Conservation (phyloP, 2,329 filamentous ascomycete genomes). For the Alternaria metachromatica region DNA sequence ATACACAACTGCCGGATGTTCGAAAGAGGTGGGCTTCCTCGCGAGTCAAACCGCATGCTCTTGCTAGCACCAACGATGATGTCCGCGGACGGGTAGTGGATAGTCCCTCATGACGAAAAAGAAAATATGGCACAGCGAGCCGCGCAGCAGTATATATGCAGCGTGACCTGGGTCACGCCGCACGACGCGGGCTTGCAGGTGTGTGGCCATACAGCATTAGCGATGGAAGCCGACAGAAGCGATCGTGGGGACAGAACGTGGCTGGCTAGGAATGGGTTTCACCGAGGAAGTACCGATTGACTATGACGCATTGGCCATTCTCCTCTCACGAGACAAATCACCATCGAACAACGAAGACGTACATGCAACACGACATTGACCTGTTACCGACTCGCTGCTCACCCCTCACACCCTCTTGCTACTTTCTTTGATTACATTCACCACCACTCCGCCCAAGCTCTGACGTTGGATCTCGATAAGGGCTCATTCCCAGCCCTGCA, state of each 20-base stretch:
- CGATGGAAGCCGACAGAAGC: slow-evolving; percentile 17
- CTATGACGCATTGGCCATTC: slow-evolving; percentile 34
- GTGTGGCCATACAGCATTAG: slow-evolving; percentile 10
- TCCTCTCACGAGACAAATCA: slow-evolving; percentile 37
- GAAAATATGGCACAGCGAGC: not conserved
- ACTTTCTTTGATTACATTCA: slow-evolving; percentile 13
- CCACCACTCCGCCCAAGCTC: slow-evolving; percentile 5
- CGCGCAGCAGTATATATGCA: slow-evolving; percentile 9
- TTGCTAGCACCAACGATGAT: not conserved
- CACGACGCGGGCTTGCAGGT: slow-evolving; percentile 3
- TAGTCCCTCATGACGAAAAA: not conserved
- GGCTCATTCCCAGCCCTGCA: slow-evolving; percentile 12
- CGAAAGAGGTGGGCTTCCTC: not conserved
- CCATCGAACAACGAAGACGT: slow-evolving; percentile 44
- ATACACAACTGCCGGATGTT: not conserved
- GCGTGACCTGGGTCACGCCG: slow-evolving; percentile 8
- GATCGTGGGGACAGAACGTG: slow-evolving; percentile 22
- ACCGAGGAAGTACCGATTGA: slow-evolving; percentile 18
- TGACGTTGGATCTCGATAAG: slow-evolving; percentile 7
- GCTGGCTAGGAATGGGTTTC: slow-evolving; percentile 12
- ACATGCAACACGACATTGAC: slow-evolving; percentile 35
- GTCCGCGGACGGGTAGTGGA: not conserved
- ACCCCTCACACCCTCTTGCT: slow-evolving; percentile 19
- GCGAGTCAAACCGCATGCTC: not conserved
- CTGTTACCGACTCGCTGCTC: slow-evolving; percentile 25